Conservation (phyloP, 805 yeast genomes). For the Saturnispora quitensis region DNA sequence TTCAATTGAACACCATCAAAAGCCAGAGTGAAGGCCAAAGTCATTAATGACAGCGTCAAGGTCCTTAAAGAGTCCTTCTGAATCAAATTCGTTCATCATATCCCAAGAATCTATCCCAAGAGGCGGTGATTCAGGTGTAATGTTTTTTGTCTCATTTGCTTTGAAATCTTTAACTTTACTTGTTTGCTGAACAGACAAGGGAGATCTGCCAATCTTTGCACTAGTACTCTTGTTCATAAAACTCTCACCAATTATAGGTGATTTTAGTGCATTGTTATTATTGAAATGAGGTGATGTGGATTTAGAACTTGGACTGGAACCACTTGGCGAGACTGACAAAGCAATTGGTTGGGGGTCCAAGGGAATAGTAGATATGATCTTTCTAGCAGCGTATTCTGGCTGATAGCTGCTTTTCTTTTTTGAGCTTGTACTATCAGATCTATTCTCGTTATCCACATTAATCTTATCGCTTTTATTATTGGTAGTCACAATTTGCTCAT, state of each 20-base stretch:
- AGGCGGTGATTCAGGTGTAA: neutral
- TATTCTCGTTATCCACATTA: conserved; percentile 12
- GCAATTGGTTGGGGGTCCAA: conserved; percentile 75
- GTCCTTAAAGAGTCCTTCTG: conserved; percentile 63
- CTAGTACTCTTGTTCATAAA: neutral
- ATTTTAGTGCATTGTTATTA: conserved; percentile 5
- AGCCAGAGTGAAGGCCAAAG: conserved; percentile 71
- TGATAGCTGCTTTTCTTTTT: conserved; percentile 25
- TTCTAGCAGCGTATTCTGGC: conserved; percentile 66
- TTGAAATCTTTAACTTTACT: neutral
- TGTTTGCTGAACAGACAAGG: conserved; percentile 4
- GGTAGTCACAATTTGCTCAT: conserved; percentile 17
- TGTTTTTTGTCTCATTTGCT: neutral
- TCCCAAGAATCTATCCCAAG: conserved; percentile 32
- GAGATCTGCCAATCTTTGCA: conserved; percentile 7
- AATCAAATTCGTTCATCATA: conserved; percentile 31
- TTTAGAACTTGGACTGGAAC: conserved; percentile 10
- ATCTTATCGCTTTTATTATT: conserved; percentile 9
- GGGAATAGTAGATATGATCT: conserved; percentile 69
- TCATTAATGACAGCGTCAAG: conserved; percentile 87
- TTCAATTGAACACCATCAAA: neutral
- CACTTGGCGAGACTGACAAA: conserved; percentile 18
- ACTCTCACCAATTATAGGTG: conserved; percentile 9
- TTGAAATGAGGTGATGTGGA: conserved; percentile 13
- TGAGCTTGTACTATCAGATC: conserved; percentile 14